Evolutionary conservation across 106 monocot species (phyloP), one percentile per base, ranked within the genome.

Genomic region (Posidonia australis): DNA sequence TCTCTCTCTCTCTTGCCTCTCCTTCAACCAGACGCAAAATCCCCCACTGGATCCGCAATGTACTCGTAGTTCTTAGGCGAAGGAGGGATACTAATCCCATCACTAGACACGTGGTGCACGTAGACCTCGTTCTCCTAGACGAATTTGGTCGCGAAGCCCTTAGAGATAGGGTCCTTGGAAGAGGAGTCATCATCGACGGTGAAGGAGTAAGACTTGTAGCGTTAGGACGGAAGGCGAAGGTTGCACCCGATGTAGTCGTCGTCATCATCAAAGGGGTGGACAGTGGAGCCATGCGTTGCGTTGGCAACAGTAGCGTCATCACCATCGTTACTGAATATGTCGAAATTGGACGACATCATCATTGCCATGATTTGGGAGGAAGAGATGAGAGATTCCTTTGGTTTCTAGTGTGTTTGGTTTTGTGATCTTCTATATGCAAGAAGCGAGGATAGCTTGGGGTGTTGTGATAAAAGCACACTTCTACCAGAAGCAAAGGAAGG

Each of bases 21-120:
- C n/a, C n/a, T n/a, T n/a, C n/a, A n/a, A n/a, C n/a, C n/a, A 10
- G 70, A 63, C n/a, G 51, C 21, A 36, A 71, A 64, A 10, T 59
- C 72, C 65, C 60, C 53, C 29, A 54, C 14, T 20, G 59, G 70
- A 51, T 79, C 82, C 26, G 81, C 70, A 17, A 51, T 58, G 69
- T 67, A 79, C 11, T 77, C 87, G 55, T 74, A 84, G 25, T n/a
- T 31, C 7, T 88, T 81, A 3, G 84, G 79, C 0, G 84, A 79
- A 3, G 76, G 78, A 23, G 82, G 79, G 58, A 82, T 42, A 65
- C 57, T 64, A 22, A 46, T 75, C 60, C 27, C 58, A 27, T 51
- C 79, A 61, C 36, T 51, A 24, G 63, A 66, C 65, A 41, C 62
- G 46, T 73, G 68, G 55, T 42, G 69, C 47, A 76, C 45, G 20